Evolutionary conservation across 257 asterid genomes (phyloP).

Genomic region (Solanum bulbocastanum): DNA sequence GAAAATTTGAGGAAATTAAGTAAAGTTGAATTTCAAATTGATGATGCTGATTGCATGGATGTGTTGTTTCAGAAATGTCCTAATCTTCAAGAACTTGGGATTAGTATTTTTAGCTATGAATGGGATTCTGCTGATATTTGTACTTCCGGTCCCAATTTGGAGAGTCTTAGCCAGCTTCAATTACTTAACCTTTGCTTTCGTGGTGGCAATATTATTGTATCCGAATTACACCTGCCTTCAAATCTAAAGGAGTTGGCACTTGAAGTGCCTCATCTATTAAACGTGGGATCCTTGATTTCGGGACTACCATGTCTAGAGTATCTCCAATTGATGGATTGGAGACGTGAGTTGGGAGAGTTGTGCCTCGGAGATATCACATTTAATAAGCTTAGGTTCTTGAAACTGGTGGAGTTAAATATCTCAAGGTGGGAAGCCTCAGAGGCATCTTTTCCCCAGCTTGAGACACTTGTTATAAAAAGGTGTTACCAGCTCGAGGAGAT

Average conservation of each 20-base stretch:
- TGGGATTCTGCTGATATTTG: background rate
- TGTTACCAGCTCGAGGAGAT: background rate
- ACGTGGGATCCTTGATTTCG: background rate
- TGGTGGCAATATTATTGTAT: background rate
- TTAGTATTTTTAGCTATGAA: background rate
- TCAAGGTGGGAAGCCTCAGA: background rate
- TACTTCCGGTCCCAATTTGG: background rate
- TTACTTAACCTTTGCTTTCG: background rate
- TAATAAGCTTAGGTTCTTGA: background rate
- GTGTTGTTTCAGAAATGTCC: background rate
- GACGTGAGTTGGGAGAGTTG: background rate
- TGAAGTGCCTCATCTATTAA: background rate
- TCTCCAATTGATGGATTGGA: background rate
- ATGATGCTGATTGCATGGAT: background rate
- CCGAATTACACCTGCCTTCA: background rate
- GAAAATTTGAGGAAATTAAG: background rate
- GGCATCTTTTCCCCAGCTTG: background rate
- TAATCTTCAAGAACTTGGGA: background rate
- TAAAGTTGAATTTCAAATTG: background rate
- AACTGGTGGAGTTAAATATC: background rate
- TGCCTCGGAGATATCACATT: background rate
- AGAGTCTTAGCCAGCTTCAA: background rate
- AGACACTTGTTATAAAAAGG: background rate
- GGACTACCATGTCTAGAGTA: background rate
- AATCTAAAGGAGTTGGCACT: background rate